Evolutionary conservation across 2,329 filamentous ascomycete species (phyloP), one percentile per base, ranked within the genome.

Genomic region (Aureobasidium lini): DNA sequence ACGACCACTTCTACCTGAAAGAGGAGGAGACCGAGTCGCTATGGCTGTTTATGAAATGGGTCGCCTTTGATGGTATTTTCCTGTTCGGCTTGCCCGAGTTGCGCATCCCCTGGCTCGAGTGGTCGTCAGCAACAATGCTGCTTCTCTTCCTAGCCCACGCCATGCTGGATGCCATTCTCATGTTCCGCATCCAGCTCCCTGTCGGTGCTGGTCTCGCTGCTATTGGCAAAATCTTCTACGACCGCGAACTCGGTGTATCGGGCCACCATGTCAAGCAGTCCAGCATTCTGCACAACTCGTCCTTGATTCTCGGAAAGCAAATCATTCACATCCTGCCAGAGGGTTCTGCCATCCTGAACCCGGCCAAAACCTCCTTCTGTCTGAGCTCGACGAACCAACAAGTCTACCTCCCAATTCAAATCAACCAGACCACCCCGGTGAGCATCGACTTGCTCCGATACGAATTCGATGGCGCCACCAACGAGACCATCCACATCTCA

Each of bases 241-340:
- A 97, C 71, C 87, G 90, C 68, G 94, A 99, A 75, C 76, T 96
- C 62, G 90, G 93, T 54, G 88, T 99, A 65, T 94, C 90, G n/a
- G 95, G 96, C 72, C 86, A 88, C 65, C 90, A 86, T 69, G 93
- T 99, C 70, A 95, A 95, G 70, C 85, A 92, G 15, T 88, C 87
- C 31, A 86, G 83, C 63, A 92, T 99, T 64, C 79, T 96, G 62
- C 90, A 96, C 71, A 96, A 97, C 71, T 84, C 90, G 34, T 96
- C 92, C 23, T 81, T 97, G 68, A 97, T 99, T 64, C 82, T 96
- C 75, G 94, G 94, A 69, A 94, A 91, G 72, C 92, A 97, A 76
- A 95, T 96, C 66, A 93, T 99, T 73, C 94, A 99, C 71, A 96
- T 99, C 69, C 79, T 99, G 59, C 94, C 94, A 1, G 94, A 99